Base-by-base conservation (phyloP, 306 rosid species). In the Macrotyloma uniflorum region DNA sequence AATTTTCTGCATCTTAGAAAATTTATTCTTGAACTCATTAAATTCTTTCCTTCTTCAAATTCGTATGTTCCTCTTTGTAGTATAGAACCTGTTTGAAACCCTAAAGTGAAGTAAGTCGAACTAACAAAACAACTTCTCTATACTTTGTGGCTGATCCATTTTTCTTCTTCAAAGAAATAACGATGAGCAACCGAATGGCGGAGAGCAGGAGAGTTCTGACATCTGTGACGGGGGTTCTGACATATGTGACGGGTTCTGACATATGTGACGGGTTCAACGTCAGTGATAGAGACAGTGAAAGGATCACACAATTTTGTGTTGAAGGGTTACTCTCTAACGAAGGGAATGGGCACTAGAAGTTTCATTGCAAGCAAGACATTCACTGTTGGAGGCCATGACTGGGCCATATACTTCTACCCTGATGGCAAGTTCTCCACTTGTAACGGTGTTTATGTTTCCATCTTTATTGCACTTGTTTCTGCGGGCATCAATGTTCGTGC, bases 331-430 rank as follows among this genome's bases (percentile, higher is more conserved):
- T 92, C 97, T n/a, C 77, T 92, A 4, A 89, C 95, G 14, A 95
- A 95, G 65, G 98, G 98, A 49, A 95, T 92, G 84, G 97, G 97
- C 9, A 88, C 89, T 0, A 97, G 97, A 4, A 92, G 89, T 70
- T 95, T 89, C 88, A 89, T 95, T 16, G 92, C 92, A 2, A 95
- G 98, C 80, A 95, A 90, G 53, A 89, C 87, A 8, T 95, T 95
- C 82, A 83, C 80, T 19, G 96, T 92, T 6, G 98, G 98, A 14
- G 98, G 95, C 4, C 88, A 67, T 70, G 91, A 92, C 76, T 95
- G 98, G 98, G 97, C 97, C 2, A 88, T 95, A 8, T 92, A 92
- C 80, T 94, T 94, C 75, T 94, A 90, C 74, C 98, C 97, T 1
- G 97, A 94, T 33, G 98, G 98, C 0, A 92, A 89, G 71, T 84